Conservation (phyloP, 2,329 filamentous ascomycete species). For the Colletotrichum liriopes region DNA sequence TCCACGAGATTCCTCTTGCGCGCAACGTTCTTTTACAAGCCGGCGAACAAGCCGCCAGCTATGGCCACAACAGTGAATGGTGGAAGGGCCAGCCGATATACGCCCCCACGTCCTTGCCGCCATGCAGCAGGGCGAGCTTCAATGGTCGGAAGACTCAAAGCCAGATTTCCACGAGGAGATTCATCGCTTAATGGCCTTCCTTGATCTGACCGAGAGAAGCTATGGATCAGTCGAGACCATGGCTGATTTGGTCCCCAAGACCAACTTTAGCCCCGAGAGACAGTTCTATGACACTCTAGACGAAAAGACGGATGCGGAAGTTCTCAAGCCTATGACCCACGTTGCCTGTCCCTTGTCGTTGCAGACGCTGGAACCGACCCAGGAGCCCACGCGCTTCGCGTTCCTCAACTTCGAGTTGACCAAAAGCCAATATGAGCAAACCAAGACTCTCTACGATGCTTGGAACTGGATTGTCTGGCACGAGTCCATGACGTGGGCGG, state of each 20-base stretch:
- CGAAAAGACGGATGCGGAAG: conserved; percentile 38
- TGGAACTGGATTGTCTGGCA: conserved; percentile 66
- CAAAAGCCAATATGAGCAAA: conserved; percentile 54
- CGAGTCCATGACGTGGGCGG: conserved; percentile 56
- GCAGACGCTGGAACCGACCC: conserved; percentile 48
- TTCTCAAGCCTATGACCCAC: conserved; percentile 52
- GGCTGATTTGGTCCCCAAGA: conserved; percentile 54
- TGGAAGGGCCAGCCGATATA: conserved; percentile 72
- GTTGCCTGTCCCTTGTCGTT: conserved; percentile 48
- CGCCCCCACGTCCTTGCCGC: conserved; percentile 54
- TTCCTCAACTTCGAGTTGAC: conserved; percentile 60
- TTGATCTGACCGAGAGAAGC: conserved; percentile 72
- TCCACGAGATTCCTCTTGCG: conserved; percentile 72
- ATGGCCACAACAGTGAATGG: conserved; percentile 72
- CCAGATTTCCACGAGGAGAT: conserved; percentile 67
- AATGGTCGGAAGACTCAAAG: conserved; percentile 52
- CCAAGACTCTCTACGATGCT: conserved; percentile 64
- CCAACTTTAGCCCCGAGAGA: conserved; percentile 55
- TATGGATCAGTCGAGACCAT: conserved; percentile 71
- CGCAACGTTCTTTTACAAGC: conserved; percentile 69
- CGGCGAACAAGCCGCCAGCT: conserved; percentile 60
- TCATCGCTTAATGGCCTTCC: conserved; percentile 75
- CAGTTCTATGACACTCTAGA: conserved; percentile 62
- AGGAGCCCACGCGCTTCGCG: conserved; percentile 56
- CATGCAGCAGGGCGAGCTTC: conserved; percentile 50